Evolutionary conservation across 2,329 filamentous ascomycete genomes (phyloP), one percentile per base, ranked within the genome.

Genomic region (Xylariomycetidae sp.): DNA sequence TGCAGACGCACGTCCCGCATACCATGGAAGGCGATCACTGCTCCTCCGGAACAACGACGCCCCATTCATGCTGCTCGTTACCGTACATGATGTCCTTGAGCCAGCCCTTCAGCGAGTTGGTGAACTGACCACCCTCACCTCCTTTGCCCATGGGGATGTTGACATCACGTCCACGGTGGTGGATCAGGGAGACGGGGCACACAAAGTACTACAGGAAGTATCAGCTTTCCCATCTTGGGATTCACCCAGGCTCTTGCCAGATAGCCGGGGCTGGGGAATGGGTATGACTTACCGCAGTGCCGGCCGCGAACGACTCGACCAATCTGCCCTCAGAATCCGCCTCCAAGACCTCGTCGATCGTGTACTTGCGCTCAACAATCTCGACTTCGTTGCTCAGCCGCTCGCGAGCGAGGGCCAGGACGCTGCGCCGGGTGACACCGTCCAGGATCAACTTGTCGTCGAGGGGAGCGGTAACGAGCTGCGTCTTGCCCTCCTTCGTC

Each of bases 371-470:
- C 76, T 95, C 89, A 0, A 90, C 79, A 24, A 94, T 71, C 47
- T 89, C 82, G 2, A 80, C 34, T 43, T 77, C 67, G 20, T 59
- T 65, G 1, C 60, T 57, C 9, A 93, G 61, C 6, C 81, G 69
- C 57, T 79, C 69, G 16, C 74, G 68, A 1, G 76, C 80, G 14
- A 94, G 68, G 46, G 90, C 79, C 22, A 95, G 59, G 14, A 89
- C 77, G 49, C 83, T 89, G 34, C 84, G 72, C 32, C 89, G 72
- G n/a, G 88, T 95, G 9, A 95, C 81, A 43, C 89, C 89, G 42
- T 90, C 84, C 3, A 95, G 70, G 47, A 95, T 94, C 40, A 95
- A 72, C 52, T 82, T 78, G 53, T 86, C 85, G 37, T 83, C 82
- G 26, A 95, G 63, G 7, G 86, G 85, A 3, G 89, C 87, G 3